Base-by-base conservation (phyloP, 768 basidiomycete species). In the Suillus alpinus region DNA sequence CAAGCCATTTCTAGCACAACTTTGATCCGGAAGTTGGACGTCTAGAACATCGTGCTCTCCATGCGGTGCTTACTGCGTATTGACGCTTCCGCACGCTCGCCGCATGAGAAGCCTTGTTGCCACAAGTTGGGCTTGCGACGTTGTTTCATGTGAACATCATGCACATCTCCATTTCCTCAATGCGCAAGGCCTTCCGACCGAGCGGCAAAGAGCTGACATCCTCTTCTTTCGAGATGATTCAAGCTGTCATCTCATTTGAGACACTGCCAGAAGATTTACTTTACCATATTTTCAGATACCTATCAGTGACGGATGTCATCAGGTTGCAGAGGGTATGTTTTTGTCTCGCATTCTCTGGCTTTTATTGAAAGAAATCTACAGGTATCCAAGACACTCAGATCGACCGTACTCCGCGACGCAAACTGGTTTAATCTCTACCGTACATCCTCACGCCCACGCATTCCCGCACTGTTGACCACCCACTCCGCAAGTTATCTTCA, bases 221-320 rank as follows among this genome's bases (percentile, higher is more conserved):
- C 37, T 26, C 53, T 55, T 55, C 53, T 26, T 55, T 55, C 36
- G 53, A 55, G 37, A 55, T 55, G 53, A 55, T 55, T 18, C 53
- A 55, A 39, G 53, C 53, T 26, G 53, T 55, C 9, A 55, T 55
- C 23, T 55, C 53, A 29, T 55, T 55, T 55, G 53, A 55, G 10
- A 37, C 53, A 12, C 26, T 55, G 5, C 53, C 53, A 55, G 53
- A n/a, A 18, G 26, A 26, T n/a, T 12, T 55, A 18, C 53, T 55
- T 2, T 18, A 18, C 18, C 53, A 55, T 29, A 55, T 55, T 39
- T 55, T 55, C 53, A 39, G 53, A 0, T 55, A 18, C 37, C 16
- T 55, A 40, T 55, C 53, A 5, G 37, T 55, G 4, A 26, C 36
- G 37, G 53, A 55, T 39, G 37, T 55, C 37, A 23, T 55, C 18